Base-by-base conservation (phyloP, 1,284 basidiomycete species). In the Paramarasmius palmivorus region DNA sequence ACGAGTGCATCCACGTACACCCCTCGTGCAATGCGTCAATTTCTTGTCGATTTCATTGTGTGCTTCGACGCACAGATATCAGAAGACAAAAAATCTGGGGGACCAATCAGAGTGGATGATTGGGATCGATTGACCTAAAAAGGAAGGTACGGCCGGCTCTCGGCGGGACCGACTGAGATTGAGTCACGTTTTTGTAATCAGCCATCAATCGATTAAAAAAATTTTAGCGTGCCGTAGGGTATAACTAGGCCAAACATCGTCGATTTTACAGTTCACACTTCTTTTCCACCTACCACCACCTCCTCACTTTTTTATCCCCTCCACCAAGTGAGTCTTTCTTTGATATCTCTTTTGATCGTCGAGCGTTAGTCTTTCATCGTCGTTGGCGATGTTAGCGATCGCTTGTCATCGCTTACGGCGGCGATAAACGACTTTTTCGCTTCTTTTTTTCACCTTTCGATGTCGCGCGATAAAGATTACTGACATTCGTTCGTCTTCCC, bases 211-310 rank as follows among this genome's bases (percentile, higher is more conserved):
- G 77, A 81, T 81, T 79, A 81, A 71, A 72, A 77, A 73, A 71
- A 77, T 80, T 75, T 66, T 62, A 58, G 61, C 66, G 67, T 62
- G 60, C 59, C 61, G 66, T 32, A 32, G 65, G 61, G 72, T 82
- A 79, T 81, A 82, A 81, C 74, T 76, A 78, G 77, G 67, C 73
- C 76, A 80, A 78, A 78, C 75, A 77, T 46, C 25, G 65, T 71
- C 62, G 60, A 56, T 65, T 61, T 60, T 63, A 63, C 68, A 66
- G 58, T 67, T 66, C 70, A 70, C 17, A 22, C 34, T 20, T 75
- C 71, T 74, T 72, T 76, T 70, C 71, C 65, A 71, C 70, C 70
- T 73, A 76, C 76, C 77, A 79, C 71, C 78, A 73, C 70, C 75
- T 75, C 70, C 72, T 66, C 66, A 68, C 67, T 66, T 63, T 57